Evolutionary conservation across 2,329 filamentous ascomycete genomes (phyloP), one percentile per base, ranked within the genome.

Genomic region (Neofusicoccum sp.): DNA sequence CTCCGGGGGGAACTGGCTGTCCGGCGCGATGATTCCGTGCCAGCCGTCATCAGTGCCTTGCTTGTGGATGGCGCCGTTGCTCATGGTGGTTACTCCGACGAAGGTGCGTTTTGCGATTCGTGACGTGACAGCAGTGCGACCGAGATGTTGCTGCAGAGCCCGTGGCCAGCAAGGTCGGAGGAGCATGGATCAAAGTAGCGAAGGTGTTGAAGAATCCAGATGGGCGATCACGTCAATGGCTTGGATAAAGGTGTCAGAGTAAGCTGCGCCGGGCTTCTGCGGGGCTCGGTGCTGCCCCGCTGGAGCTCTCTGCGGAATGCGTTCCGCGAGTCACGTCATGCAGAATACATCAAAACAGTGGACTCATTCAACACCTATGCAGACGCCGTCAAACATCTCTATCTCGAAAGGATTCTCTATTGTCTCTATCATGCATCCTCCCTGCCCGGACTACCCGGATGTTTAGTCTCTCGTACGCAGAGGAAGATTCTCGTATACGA

Each of bases 1-100:
- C 64, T 83, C 80, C 1, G 81, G 78, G 5, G 76, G 75, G 65
- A 84, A 85, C 14, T 78, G 71, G 12, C 78, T 76, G 14, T 76
- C 72, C 28, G 73, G 66, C 16, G 76, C 74, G 61, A 84, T 81
- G 51, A 78, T 72, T 58, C 80, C 81, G 64, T 84, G 82, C 78
- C 82, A 84, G 8, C 75, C 74, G 62, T 80, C 79, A 28, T 78
- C 73, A 12, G 73, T 75, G 4, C 73, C 72, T 11, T 68, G 67
- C 59, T 74, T 71, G 65, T 76, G 74, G 28, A 73, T 69, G 3
- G 30, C 30, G 36, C 20, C 57, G 16, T 31, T 31, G 51, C 28
- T 58, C 61, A 63, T 63, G 44, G 28, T 61, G 34, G 31, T 48
- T 0, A 16, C 41, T 36, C 28, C 38, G 26, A 47, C 30, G 5